phyloP scores from a whole-genome alignment of 805 yeast genomes.

The Kluyveromyces aestuarii region DNA sequence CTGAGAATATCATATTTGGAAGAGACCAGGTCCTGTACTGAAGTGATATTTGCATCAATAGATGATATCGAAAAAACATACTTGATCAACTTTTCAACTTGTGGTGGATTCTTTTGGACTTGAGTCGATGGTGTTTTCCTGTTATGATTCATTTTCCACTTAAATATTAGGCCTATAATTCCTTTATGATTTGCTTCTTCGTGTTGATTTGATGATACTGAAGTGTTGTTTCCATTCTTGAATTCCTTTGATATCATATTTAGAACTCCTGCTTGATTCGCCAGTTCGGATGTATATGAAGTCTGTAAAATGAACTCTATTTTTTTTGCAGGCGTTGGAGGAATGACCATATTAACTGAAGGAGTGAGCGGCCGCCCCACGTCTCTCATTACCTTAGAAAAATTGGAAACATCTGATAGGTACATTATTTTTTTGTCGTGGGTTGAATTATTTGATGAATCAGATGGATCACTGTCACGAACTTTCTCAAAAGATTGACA shows the following conservation, averaged over 20 bases:
- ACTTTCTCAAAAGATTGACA: neutral
- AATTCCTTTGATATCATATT: neutral
- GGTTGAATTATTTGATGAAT: constrained; percentile 11
- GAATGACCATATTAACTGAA: constrained; percentile 38
- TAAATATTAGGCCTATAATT: constrained; percentile 19
- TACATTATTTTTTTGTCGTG: constrained; percentile 14
- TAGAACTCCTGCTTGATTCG: constrained; percentile 3
- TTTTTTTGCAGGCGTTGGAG: constrained; percentile 62
- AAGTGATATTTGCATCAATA: constrained; percentile 13
- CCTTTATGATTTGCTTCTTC: constrained; percentile 8
- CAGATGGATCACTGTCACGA: neutral
- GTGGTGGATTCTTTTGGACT: constrained; percentile 10
- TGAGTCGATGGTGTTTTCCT: constrained; percentile 2
- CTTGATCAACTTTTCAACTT: constrained; percentile 29
- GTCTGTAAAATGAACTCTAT: constrained; percentile 37
- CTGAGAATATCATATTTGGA: constrained; percentile 53
- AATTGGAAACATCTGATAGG: constrained; percentile 15
- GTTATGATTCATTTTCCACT: constrained; percentile 25
- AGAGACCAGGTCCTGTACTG: constrained; percentile 7
- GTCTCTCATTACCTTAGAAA: constrained; percentile 21
- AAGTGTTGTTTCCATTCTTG: neutral
- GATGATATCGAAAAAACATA: constrained; percentile 30
- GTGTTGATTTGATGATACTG: neutral
- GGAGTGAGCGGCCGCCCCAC: constrained; percentile 39
- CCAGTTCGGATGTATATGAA: constrained; percentile 16